A percentile compares a stretch with the other conserved stretches of the same genome.
Conservation (phyloP, 139 green algal species). For the Dunaliella sp. region DNA sequence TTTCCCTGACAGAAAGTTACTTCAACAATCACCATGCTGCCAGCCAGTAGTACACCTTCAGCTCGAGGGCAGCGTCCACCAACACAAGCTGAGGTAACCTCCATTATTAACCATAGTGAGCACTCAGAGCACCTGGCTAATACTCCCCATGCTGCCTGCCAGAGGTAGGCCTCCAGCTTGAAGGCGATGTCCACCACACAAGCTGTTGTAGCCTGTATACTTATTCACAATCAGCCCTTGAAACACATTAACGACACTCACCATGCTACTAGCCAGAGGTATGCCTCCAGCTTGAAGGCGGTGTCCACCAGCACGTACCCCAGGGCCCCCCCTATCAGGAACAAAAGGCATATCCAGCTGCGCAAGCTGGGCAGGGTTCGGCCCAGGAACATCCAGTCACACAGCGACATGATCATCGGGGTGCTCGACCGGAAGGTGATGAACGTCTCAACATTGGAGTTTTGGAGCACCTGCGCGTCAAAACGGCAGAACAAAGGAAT, state of each 20-base stretch:
- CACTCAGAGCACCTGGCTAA: too few relatives aligned
- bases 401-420: conserved; percentile 54
- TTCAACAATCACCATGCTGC: neutral
- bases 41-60: conserved; percentile 19
- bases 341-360: conserved; percentile 26
- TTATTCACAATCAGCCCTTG: too few relatives aligned
- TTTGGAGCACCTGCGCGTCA: conserved; percentile 40
- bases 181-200: conserved; percentile 41
- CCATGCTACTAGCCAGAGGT: conserved; percentile 42
- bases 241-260: conserved; percentile 15
- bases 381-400: conserved; percentile 71
- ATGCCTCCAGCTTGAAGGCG: conserved; percentile 36
- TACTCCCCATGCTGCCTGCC: conserved; percentile 29
- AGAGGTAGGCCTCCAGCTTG: conserved; percentile 37
- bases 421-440: conserved; percentile 73
- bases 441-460: conserved; percentile 80
- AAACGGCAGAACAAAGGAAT: neutral
- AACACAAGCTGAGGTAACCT: too few relatives aligned
- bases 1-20: too few relatives aligned
- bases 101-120: too few relatives aligned
- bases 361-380: conserved; percentile 52
- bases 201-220: too few relatives aligned
- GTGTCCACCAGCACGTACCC: conserved; percentile 43
- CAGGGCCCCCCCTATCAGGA: conserved; percentile 33
- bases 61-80: conserved; percentile 29